phyloP scores from a whole-genome alignment of 2,329 filamentous ascomycete genomes.

The Sporothrix pseudoabietina region DNA sequence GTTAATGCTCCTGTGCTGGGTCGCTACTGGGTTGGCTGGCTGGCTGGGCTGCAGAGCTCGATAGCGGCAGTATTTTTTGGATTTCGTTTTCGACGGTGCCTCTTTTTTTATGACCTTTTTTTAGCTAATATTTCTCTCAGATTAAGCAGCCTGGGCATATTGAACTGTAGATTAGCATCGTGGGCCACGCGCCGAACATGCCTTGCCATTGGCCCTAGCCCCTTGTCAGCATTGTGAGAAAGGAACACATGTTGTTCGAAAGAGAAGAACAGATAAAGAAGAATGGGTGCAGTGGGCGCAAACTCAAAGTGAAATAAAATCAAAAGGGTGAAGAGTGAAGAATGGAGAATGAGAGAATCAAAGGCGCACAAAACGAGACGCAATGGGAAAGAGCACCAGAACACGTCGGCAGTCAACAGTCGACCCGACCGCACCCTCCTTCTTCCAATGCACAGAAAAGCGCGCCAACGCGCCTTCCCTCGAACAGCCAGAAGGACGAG shows the following conservation, averaged over 20 bases:
- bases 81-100: neutral
- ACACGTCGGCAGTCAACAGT: neutral
- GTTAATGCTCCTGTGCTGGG: constrained; percentile 7
- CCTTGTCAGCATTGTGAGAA: neutral
- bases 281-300: neutral
- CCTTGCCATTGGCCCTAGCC: neutral
- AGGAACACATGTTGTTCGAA: neutral
- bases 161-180: neutral
- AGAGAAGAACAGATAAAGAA: neutral
- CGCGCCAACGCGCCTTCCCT: neutral
- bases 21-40: neutral
- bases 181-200: neutral
- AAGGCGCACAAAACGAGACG: neutral
- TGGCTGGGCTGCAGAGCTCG: neutral
- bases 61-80: neutral
- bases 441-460: neutral
- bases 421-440: neutral
- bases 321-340: neutral
- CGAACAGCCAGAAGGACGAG: neutral
- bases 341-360: neutral
- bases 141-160: constrained; percentile 1
- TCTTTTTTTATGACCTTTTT: neutral
- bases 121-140: neutral
- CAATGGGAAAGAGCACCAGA: neutral
- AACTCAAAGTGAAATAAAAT: neutral